These are phyloP conservation scores for Carex myosuroides DNA, from an alignment of 176 grass and related monocot genomes.

Conservation along the genomic window DNA sequence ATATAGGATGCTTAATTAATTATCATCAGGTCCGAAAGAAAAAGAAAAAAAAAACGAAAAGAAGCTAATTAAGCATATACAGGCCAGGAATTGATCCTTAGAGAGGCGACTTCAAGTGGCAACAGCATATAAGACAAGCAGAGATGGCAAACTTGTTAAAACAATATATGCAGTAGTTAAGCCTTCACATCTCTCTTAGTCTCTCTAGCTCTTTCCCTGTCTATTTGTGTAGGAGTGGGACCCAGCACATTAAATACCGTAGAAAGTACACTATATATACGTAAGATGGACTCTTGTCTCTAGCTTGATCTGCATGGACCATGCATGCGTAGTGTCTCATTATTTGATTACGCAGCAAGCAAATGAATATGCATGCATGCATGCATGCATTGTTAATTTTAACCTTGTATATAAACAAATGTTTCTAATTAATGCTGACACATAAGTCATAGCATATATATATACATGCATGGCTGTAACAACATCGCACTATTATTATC, in stretches of 20 bases:
- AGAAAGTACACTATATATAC: conserved; percentile 22
- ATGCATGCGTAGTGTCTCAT: conserved; percentile 1
- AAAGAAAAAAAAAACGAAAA: not conserved
- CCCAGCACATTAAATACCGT: conserved; percentile 9
- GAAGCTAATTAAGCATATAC: too few relatives aligned
- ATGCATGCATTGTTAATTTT: not conserved
- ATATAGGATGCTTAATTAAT: not conserved
- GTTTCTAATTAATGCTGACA: not conserved
- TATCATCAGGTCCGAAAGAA: not conserved
- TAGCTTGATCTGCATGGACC: conserved; percentile 18
- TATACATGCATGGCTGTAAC: not conserved
- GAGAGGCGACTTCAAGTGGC: conserved; percentile 2
- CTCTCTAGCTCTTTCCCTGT: not conserved
- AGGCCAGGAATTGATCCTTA: not conserved
- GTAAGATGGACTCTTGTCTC: conserved; percentile 6
- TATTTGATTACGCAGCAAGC: not conserved
- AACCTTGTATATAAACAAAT: not conserved
- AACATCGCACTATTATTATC: not conserved
- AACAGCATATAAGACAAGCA: conserved; percentile 19
- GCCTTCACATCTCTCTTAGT: conserved; percentile 11
- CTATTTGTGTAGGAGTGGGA: not conserved
- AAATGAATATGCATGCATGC: not conserved
- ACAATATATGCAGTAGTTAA: conserved; percentile 23
- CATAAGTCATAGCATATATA: not conserved
- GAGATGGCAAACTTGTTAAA: conserved; percentile 16